Conservation (phyloP, 192 early-diverging fungal species). For the Backusella mclennaniae region DNA sequence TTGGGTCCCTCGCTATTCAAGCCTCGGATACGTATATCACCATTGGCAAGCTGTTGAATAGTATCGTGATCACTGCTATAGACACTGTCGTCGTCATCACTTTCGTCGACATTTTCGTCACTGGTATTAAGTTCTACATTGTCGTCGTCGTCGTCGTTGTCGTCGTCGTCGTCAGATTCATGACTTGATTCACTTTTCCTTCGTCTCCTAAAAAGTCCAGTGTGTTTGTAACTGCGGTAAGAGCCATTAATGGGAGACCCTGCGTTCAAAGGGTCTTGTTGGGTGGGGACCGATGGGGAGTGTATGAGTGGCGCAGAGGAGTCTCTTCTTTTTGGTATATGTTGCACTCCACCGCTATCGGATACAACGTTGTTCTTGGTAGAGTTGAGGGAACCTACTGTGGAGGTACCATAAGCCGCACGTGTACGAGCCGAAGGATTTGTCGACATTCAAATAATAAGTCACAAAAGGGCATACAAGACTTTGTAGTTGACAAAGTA, state of each 20-base stretch:
- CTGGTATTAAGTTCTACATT: constrained; percentile 16
- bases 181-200: constrained; percentile 5
- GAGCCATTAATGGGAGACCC: background rate
- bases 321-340: constrained; percentile 22
- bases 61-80: background rate
- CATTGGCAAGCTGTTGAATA: background rate
- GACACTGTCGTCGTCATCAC: constrained; percentile 1
- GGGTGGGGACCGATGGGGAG: constrained; percentile 15
- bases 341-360: background rate
- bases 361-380: background rate
- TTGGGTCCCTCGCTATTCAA: constrained; percentile 5
- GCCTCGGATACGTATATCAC: background rate
- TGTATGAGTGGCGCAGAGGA: constrained; percentile 38
- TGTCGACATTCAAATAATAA: constrained; percentile 26
- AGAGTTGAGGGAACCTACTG: background rate
- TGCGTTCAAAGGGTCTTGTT: background rate
- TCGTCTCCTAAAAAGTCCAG: constrained; percentile 10
- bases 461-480: constrained; percentile 9
- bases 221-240: background rate
- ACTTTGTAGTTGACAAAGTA: background rate
- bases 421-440: constrained; percentile 27
- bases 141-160: constrained; percentile 16
- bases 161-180: constrained; percentile 7
- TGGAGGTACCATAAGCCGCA: constrained; percentile 26
- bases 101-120: constrained; percentile 8